Percentiles rank a stretch among this genome's conserved stretches.
Evolutionary conservation across 306 rosid genomes (phyloP).

Genomic region (Dryas octopetala): DNA sequence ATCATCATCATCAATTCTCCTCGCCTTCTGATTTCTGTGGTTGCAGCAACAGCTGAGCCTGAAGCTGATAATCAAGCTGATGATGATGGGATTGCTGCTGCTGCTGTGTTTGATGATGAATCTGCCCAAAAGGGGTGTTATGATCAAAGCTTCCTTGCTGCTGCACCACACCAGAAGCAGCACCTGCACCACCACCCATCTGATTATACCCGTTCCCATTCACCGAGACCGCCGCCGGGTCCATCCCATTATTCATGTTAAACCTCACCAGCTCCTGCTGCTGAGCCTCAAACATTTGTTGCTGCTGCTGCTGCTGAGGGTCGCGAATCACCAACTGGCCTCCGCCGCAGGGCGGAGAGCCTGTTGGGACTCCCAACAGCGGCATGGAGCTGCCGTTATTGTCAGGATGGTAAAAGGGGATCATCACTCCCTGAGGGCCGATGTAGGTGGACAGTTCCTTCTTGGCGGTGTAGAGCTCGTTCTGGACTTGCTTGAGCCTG

Average conservation of each 20-base stretch:
- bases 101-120: slow-evolving; percentile 32
- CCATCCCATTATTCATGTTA: slow-evolving; percentile 53
- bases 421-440: slow-evolving; percentile 63
- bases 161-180: slow-evolving; percentile 28
- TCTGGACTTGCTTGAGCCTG: slow-evolving; percentile 54
- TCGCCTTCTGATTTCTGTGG: slow-evolving; percentile 53
- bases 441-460: slow-evolving; percentile 65
- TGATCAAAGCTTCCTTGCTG: slow-evolving; percentile 55
- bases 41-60: slow-evolving; percentile 63
- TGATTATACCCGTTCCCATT: slow-evolving; percentile 50
- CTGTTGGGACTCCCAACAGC: slow-evolving; percentile 22
- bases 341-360: slow-evolving; percentile 5
- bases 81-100: slow-evolving; percentile 28
- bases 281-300: slow-evolving; percentile 65
- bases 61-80: slow-evolving; percentile 40
- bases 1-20: slow-evolving; percentile 38
- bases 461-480: slow-evolving; percentile 57
- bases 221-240: slow-evolving; percentile 34
- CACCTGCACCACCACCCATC: slow-evolving; percentile 20
- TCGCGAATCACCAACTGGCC: slow-evolving; percentile 58
- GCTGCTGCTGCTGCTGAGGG: slow-evolving; percentile 31
- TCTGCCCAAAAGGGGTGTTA: slow-evolving; percentile 19
- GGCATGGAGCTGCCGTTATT: background rate
- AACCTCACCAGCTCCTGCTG: slow-evolving; percentile 52
- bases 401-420: slow-evolving; percentile 23